A percentile compares a stretch with the other conserved stretches of the same genome.
Evolutionary conservation across 768 basidiomycete genomes (phyloP).

Genomic region (Dioszegia aurantiaca): DNA sequence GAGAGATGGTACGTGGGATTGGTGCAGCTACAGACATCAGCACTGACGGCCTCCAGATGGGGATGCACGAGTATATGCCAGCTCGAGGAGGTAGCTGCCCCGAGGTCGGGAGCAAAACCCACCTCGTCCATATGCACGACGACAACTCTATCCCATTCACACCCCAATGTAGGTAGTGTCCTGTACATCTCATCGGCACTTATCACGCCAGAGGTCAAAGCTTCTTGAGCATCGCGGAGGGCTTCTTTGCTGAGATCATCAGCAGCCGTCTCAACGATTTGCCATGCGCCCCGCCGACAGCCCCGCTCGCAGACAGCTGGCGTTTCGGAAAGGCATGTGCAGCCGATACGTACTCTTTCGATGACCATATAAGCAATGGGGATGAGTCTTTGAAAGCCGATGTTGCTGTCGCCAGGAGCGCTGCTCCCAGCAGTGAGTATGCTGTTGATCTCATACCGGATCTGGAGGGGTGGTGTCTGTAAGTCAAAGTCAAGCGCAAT

Average conservation of each 20-base stretch:
- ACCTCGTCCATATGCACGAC: constrained; percentile 41
- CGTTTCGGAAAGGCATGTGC: background rate
- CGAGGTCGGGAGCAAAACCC: too few species aligned
- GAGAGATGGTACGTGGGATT: constrained; percentile 31
- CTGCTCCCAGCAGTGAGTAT: constrained; percentile 8
- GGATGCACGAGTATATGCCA: too few species aligned
- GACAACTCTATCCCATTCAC: constrained; percentile 39
- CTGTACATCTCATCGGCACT: constrained; percentile 38
- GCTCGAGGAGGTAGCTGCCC: too few species aligned
- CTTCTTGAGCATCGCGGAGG: constrained; percentile 24
- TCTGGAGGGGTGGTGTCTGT: too few species aligned
- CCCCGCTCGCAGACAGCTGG: background rate
- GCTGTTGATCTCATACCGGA: constrained; percentile 18
- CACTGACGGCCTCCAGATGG: too few species aligned
- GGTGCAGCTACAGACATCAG: constrained; percentile 37
- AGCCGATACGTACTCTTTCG: constrained; percentile 37
- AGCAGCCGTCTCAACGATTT: too few species aligned
- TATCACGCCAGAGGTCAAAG: constrained; percentile 33
- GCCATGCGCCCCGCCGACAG: too few species aligned
- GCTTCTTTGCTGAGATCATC: constrained; percentile 24
- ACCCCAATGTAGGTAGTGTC: constrained; percentile 34
- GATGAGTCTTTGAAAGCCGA: constrained; percentile 41
- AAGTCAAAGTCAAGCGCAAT: too few species aligned
- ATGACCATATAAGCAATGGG: constrained; percentile 40
- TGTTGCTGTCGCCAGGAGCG: constrained; percentile 19